Evolutionary conservation across 2,329 filamentous ascomycete species (phyloP).

Genomic region (Pyrenochaeta sp.): DNA sequence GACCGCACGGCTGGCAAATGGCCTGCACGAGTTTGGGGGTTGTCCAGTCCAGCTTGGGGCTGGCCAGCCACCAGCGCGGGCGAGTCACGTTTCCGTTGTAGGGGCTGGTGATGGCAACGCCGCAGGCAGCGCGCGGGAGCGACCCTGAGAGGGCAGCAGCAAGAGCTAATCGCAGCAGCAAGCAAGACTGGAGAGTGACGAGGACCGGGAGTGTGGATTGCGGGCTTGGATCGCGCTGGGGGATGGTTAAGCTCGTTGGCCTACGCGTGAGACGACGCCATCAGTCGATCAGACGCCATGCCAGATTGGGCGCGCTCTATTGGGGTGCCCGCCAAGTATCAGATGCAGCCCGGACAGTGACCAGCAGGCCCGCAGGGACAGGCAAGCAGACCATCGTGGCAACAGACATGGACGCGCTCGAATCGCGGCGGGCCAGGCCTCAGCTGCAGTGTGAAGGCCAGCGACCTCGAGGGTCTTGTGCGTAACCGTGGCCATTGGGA

Average conservation of each 20-base stretch:
- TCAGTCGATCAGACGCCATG: constrained; percentile 29
- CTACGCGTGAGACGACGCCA: constrained; percentile 25
- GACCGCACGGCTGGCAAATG: constrained; percentile 19
- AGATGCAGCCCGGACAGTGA: constrained; percentile 15
- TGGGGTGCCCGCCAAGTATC: constrained; percentile 23
- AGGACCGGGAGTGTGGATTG: constrained; percentile 32
- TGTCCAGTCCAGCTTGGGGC: constrained; percentile 27
- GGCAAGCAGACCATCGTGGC: constrained; percentile 18
- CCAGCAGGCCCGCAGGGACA: no score
- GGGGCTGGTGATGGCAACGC: constrained; percentile 12
- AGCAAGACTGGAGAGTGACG: constrained; percentile 8
- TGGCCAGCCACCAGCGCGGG: constrained; percentile 26
- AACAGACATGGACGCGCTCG: constrained; percentile 4
- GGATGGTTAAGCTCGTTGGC: constrained; percentile 29
- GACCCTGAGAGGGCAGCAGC: constrained; percentile 11
- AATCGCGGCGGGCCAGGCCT: neutral
- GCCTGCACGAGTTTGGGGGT: constrained; percentile 11
- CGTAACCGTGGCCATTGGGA: constrained; percentile 7
- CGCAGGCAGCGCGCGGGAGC: constrained; percentile 5
- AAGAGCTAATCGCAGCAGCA: constrained; percentile 9
- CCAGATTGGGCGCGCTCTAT: constrained; percentile 18
- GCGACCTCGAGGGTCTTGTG: constrained; percentile 10
- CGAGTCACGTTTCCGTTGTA: no score
- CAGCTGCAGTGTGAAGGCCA: constrained; percentile 10
- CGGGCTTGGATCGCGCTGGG: constrained; percentile 25